phyloP scores from a whole-genome alignment of 2,329 filamentous ascomycete genomes.

The Penicillium freii region DNA sequence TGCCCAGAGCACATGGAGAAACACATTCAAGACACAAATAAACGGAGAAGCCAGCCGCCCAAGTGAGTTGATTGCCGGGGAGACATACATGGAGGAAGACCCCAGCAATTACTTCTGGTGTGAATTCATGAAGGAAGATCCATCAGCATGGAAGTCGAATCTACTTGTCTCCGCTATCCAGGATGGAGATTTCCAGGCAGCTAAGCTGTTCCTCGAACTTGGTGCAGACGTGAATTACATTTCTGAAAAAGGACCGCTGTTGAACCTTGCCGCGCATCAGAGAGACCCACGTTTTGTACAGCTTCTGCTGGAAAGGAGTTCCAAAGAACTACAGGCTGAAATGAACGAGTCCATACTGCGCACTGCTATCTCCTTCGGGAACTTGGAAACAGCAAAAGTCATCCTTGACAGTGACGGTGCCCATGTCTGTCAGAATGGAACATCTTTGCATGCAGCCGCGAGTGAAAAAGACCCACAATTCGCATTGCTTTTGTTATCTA shows the following conservation, averaged over 20 bases:
- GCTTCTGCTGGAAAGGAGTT: neutral
- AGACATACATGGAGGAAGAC: neutral
- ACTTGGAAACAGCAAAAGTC: neutral
- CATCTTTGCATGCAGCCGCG: neutral
- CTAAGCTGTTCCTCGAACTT: neutral
- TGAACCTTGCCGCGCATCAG: neutral
- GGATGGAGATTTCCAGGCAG: neutral
- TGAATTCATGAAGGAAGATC: neutral
- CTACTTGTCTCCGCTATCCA: neutral
- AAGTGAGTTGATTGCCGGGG: neutral
- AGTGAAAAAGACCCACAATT: neutral
- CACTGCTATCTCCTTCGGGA: neutral
- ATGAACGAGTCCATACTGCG: neutral
- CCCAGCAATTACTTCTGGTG: neutral
- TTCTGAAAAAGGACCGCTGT: neutral
- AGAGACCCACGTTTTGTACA: neutral
- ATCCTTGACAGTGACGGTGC: neutral
- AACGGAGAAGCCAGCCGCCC: neutral
- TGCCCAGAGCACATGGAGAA: neutral
- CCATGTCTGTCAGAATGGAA: too few relatives aligned
- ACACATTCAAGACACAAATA: neutral
- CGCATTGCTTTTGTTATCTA: neutral
- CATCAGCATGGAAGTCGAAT: neutral
- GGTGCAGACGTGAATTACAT: neutral
- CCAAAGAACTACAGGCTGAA: neutral